Base-by-base conservation (phyloP, 345 rosid species). In the Euphorbia tirucalli region DNA sequence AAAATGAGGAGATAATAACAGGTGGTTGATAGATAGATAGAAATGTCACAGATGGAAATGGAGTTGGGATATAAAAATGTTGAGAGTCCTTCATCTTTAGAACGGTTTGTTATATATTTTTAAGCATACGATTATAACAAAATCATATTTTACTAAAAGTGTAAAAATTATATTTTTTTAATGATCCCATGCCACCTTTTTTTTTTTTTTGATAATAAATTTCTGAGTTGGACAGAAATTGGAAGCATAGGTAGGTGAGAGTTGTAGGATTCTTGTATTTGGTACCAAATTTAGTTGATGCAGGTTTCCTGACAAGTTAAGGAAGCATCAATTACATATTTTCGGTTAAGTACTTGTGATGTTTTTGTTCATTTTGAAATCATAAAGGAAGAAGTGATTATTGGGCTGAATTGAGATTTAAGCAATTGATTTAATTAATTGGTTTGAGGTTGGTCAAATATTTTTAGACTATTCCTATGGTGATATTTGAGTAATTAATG, bases 291-390 rank as follows among this genome's bases (percentile, higher is more conserved):
- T 31, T 46, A 31, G 30, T 61, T 69, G 72, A 69, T 15, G 46
- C 65, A 22, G 71, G 19, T 44, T 74, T 48, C 41, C 71, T 57
- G 60, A 1, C 41, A 74, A 67, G 72, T 59, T 65, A 74, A 66
- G 71, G 27, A 58, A 74, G 30, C 49, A 59, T 74, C 61, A 73
- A 41, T 46, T 39, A 19, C 25, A 18, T 2, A 37, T 37, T 8
- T 10, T 19, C 5, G 1, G 11, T n/a, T 41, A 11, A 22, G 4
- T 43, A 37, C 5, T 43, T 19, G 3, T 65, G 1, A 16, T 13
- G 5, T 43, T 9, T 43, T 63, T 24, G 14, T 39, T 41, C 27
- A 41, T 15, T n/a, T n/a, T n/a, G n/a, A n/a, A n/a, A n/a, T n/a
- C n/a, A n/a, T n/a, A n/a, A n/a, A n/a, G n/a, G n/a, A n/a, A n/a